Conservation (phyloP, 2,329 filamentous ascomycete genomes). For the Xylaria sp. region DNA sequence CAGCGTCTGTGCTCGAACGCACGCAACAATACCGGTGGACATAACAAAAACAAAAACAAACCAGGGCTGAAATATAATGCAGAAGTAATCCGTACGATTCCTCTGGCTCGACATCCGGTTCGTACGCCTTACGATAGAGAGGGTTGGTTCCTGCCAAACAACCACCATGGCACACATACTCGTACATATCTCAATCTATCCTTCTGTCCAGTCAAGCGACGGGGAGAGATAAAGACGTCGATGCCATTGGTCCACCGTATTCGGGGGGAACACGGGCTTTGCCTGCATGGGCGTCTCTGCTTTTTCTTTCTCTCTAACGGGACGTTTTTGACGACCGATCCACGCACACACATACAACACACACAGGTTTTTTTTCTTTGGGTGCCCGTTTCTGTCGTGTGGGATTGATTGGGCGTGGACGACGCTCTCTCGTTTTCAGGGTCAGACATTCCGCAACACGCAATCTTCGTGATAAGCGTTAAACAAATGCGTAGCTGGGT, state of each 20-base stretch:
- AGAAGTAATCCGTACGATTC: too few species aligned
- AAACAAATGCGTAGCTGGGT: too few species aligned
- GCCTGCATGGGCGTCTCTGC: not conserved
- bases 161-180: too few species aligned
- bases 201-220: not conserved
- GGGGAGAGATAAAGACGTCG: not conserved
- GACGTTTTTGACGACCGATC: not conserved
- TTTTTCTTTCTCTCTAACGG: too few species aligned
- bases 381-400: too few species aligned
- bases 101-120: not conserved
- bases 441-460: too few species aligned
- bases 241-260: not conserved
- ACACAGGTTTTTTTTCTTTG: too few species aligned
- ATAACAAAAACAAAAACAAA: not conserved
- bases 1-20: too few species aligned
- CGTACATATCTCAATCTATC: too few species aligned
- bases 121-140: not conserved
- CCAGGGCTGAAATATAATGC: not conserved
- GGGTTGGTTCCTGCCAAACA: not conserved
- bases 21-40: not conserved
- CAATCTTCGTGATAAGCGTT: too few species aligned
- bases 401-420: too few species aligned
- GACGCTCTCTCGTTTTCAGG: too few species aligned
- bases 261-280: not conserved
- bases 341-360: not conserved